Evolutionary conservation across 371 early-diverging fungal genomes (phyloP), one percentile per base, ranked within the genome.

Genomic region (Mucor mucedo): DNA sequence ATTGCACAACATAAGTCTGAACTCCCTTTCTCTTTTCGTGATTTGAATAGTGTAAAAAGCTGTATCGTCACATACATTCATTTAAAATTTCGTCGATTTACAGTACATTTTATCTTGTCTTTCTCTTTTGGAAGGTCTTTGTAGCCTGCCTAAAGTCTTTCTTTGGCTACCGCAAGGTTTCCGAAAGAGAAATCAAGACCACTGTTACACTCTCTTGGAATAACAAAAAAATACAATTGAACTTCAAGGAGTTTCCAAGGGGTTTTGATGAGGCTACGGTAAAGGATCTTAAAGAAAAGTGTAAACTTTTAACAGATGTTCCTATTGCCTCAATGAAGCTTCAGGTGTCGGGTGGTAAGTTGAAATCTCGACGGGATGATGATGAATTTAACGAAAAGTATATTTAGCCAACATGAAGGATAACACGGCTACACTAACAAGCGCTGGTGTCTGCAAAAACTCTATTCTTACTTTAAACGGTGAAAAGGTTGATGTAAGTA

Each of bases 381-480:
- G 21, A 21, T 27, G 6, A 14, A 30, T 57, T 35, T 48, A 5
- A 58, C 1, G 2, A 42, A 2, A 8, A 29, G 11, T 13, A 28
- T 38, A 9, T 21, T 21, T 35, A 82, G 88, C 88, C 1, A 76
- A 84, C 11, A 81, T 88, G 66, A 88, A 85, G 62, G 88, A 88
- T 58, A 84, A 88, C 44, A 82, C 75, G n/a, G 85, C 87, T 1
- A 81, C 78, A 1, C 60, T 88, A 52, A 66, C 72, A 2, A 82
- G 84, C 21, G 77, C 80, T 53, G 88, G 88, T 29, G 69, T 88
- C 50, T 78, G 74, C 48, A 73, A 82, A 32, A 72, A 75, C 49
- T 83, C 83, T 3, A 62, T 73, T 30, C 70, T 88, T 27, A 65
- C 71, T 7, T 70, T 88, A 54, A 77, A 81, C 62, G 88, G 88